These are phyloP conservation scores for Gloeostereum incarnatum DNA, from an alignment of 768 basidiomycete species.

Conservation along the genomic window DNA sequence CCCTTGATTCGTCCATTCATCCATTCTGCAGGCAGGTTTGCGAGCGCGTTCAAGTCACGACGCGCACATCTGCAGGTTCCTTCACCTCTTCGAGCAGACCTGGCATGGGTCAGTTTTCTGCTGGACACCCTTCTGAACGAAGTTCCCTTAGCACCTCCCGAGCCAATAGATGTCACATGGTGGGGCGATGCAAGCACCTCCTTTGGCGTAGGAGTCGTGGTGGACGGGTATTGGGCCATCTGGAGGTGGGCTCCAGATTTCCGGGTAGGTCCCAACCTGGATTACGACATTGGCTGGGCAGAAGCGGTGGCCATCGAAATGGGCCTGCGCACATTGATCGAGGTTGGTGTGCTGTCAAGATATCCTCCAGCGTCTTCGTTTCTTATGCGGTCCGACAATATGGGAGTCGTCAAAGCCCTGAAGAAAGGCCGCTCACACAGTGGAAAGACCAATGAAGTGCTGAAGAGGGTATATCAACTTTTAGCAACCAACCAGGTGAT, in stretches of 20 bases:
- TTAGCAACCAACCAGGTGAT: constrained; percentile 9
- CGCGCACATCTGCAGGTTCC: constrained; percentile 9
- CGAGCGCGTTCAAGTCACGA: constrained; percentile 8
- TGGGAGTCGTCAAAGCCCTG: constrained; percentile 17
- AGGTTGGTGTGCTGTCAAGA: constrained; percentile 2
- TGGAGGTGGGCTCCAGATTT: constrained; percentile 19
- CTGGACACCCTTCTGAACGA: constrained; percentile 9
- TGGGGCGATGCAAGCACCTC: constrained; percentile 26
- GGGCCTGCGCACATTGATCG: constrained; percentile 10
- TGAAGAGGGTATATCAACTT: constrained; percentile 15
- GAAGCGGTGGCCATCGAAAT: constrained; percentile 27
- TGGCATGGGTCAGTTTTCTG: constrained; percentile 12
- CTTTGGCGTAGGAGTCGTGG: constrained; percentile 22
- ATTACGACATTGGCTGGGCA: constrained; percentile 27
- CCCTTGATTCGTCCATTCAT: constrained; percentile 16
- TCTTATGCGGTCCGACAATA: constrained; percentile 24
- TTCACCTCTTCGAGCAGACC: constrained; percentile 9
- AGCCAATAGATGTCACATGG: constrained; percentile 16
- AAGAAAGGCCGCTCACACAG: constrained; percentile 19
- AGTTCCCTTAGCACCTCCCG: constrained; percentile 8
- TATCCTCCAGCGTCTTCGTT: constrained; percentile 2
- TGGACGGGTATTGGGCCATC: constrained; percentile 17
- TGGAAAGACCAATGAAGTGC: constrained; percentile 15
- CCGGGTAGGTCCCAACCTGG: constrained; percentile 14
- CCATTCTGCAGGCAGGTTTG: constrained; percentile 11